Evolutionary conservation across 208 protist genomes (phyloP), one percentile per base, ranked within the genome.

Genomic region (Wallacemonas collosoma): DNA sequence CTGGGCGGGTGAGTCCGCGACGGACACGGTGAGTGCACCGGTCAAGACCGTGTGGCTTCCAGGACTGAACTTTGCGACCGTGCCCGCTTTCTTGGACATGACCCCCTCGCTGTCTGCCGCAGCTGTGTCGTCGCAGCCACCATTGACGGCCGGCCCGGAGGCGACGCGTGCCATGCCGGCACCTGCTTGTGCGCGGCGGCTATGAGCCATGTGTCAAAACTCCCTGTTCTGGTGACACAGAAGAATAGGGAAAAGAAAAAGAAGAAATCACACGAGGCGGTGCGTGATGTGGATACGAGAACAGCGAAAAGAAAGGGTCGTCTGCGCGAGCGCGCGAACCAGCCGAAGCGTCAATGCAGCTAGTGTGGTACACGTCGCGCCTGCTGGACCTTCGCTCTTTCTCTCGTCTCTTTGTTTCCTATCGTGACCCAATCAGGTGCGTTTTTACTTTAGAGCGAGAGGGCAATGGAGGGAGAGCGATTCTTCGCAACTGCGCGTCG

Each of bases 1-100:
- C 57, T 71, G 71, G 63, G 64, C 68, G 50, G 60, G 55, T 15
- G 74, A 77, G 69, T 40, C 36, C n/a, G 53, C 68, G 38, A 35
- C 65, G 17, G 63, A 26, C 57, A 58, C 60, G 9, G 51, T 54
- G 41, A 50, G 40, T 14, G 67, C 51, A 8, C 48, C 77, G 17
- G 60, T 65, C 1, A 72, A 71, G 67, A 77, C 71, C 43, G 77
- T 82, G 68, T 82, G 77, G 77, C 60, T 82, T 15, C 77, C 77
- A 8, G 72, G 60, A 54, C 53, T 82, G 39, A 38, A 57, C 47
- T 75, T 82, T 50, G 64, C 54, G 6, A 47, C 58, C 6, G 60
- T 72, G 14, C 77, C 77, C 8, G 45, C 39, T 11, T 82, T 77
- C 69, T 44, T 82, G 12, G 58, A 65, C n/a, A 26, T 53, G 12